phyloP scores from a whole-genome alignment of 495 filamentous ascomycete genomes.

The Xylaria palmicola region DNA sequence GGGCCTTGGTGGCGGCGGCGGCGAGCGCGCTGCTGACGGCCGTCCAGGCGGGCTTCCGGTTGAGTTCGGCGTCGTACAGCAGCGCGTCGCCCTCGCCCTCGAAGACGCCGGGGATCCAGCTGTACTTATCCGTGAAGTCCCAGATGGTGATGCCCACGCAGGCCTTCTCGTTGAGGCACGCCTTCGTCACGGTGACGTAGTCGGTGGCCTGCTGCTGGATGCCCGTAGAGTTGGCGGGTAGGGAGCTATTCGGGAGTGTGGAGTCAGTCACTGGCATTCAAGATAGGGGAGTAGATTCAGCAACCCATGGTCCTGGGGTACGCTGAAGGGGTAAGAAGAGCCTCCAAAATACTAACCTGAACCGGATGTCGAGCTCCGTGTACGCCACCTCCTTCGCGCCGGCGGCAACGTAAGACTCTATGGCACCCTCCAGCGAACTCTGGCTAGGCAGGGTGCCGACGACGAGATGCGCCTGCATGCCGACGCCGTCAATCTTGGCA shows the following conservation, averaged over 20 bases:
- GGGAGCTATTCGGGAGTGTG: too few species aligned
- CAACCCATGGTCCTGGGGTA: too few species aligned
- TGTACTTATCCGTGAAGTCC: slow-evolving; percentile 57
- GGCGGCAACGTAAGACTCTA: slow-evolving; percentile 46
- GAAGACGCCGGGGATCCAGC: slow-evolving; percentile 60
- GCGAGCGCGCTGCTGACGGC: slow-evolving; percentile 34
- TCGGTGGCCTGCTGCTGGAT: slow-evolving; percentile 56
- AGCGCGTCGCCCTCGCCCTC: slow-evolving; percentile 51
- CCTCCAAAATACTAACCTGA: too few species aligned
- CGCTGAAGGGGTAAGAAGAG: too few species aligned
- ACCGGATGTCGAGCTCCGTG: slow-evolving; percentile 62
- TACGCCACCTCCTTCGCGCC: slow-evolving; percentile 58
- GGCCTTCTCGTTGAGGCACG: slow-evolving; percentile 54
- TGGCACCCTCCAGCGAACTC: slow-evolving; percentile 47
- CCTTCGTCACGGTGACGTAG: slow-evolving; percentile 48
- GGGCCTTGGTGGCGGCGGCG: neutral
- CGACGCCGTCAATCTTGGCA: slow-evolving; percentile 63
- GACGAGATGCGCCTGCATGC: slow-evolving; percentile 62
- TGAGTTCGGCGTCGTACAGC: slow-evolving; percentile 51
- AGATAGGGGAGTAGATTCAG: too few species aligned
- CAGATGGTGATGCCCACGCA: slow-evolving; percentile 72
- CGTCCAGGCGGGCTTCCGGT: slow-evolving; percentile 58
- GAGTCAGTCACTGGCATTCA: too few species aligned
- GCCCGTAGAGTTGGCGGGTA: slow-evolving; percentile 28
- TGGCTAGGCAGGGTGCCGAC: slow-evolving; percentile 52